These are phyloP conservation scores for Thymus quinquecostatus DNA, from an alignment of 257 asterid genomes.

Conservation along the genomic window DNA sequence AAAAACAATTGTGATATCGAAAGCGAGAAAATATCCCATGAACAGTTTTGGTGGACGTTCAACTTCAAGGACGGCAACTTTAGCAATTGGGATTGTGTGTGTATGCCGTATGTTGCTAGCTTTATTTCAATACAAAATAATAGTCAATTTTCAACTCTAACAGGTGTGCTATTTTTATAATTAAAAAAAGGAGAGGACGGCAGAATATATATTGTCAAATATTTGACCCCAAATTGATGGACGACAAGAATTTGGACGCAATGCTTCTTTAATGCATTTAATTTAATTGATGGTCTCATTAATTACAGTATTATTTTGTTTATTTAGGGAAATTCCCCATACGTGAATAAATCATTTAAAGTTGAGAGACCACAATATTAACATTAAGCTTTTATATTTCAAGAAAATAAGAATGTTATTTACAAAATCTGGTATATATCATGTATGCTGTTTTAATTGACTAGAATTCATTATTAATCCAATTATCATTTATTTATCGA, in stretches of 20 bases:
- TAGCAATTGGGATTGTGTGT: background rate
- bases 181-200: background rate
- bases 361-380: background rate
- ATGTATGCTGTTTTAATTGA: no score
- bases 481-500: no score
- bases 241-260: background rate
- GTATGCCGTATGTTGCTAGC: no score
- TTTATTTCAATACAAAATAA: background rate
- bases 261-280: background rate
- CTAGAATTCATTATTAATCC: no score
- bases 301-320: no score
- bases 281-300: background rate
- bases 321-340: background rate
- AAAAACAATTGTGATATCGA: no score
- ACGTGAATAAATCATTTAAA: background rate
- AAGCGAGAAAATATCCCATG: no score
- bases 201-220: background rate
- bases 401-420: no score
- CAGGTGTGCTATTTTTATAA: background rate
- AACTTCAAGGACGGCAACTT: background rate
- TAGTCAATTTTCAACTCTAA: constrained; percentile 2
- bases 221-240: background rate
- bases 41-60: no score
- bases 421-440: no score
- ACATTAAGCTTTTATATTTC: background rate